phyloP scores from a whole-genome alignment of 148 eudicot species.

The Rhododendron ovatum region DNA sequence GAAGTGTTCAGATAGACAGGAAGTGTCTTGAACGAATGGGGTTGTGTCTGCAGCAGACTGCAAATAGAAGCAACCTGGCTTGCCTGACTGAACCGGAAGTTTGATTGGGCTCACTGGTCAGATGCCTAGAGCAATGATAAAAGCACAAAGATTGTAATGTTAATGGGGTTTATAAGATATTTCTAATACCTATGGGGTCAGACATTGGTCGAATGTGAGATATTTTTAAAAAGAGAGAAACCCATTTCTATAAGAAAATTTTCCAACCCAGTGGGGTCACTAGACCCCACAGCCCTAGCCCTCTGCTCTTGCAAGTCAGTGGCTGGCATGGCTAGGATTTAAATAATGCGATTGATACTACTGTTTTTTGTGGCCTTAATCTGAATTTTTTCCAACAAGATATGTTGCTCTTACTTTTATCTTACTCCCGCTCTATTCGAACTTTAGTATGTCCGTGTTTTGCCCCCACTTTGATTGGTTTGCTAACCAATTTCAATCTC shows the following conservation, averaged over 20 bases:
- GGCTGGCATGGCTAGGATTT: neutral
- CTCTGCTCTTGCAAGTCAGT: neutral
- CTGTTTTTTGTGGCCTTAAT: neutral
- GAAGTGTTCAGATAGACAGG: neutral
- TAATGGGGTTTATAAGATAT: neutral
- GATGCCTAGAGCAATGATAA: neutral
- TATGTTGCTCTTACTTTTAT: neutral
- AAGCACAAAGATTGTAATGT: neutral
- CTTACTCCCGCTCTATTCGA: neutral
- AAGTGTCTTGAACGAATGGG: neutral
- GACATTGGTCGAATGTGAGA: neutral
- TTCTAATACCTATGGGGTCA: neutral
- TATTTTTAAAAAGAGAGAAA: neutral
- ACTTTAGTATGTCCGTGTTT: neutral
- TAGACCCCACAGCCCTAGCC: neutral
- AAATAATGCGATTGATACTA: neutral
- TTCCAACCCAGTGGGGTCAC: neutral
- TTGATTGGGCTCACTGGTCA: neutral
- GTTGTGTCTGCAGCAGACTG: neutral
- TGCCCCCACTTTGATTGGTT: neutral
- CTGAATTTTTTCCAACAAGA: neutral
- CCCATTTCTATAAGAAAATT: neutral
- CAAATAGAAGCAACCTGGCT: neutral
- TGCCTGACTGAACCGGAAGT: neutral
- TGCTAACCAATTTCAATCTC: neutral